Base-by-base conservation (phyloP, 805 yeast species). In the Priceomyces fermenticarens region DNA sequence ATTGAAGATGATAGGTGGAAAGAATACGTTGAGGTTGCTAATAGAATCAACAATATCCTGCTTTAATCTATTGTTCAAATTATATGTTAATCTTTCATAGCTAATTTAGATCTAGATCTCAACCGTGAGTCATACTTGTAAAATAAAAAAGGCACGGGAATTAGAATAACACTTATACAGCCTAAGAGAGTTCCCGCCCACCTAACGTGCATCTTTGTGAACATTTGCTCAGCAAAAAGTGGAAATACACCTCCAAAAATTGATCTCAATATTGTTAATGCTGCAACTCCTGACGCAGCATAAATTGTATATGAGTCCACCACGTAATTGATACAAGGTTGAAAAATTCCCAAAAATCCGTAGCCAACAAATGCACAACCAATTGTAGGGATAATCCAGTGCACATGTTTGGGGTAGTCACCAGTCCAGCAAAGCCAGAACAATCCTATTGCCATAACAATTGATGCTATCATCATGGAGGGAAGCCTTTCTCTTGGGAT, bases 341-440 rank as follows among this genome's bases (percentile, higher is more conserved):
- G 75, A 65, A 78, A 78, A 33, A 75, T 67, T 35, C 70, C 64
- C 30, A 77, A 56, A 44, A 77, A 67, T 3, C 80, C 81, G 43
- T 43, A 44, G 2, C 60, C 62, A 30, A 51, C 39, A 36, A 46
- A 48, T 1, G 62, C 51, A 1, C 75, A 75, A 31, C 72, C 64
- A n/a, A 71, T 46, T 5, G 60, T 62, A 3, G 75, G 63, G 4
- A 78, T 81, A 20, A 78, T 79, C 88, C 88, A 87, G 54, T 81
- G 93, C 23, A 84, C 76, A 10, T 60, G 58, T 20, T 79, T 57
- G 34, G 75, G 81, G 60, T 81, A 86, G 46, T 79, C 74, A 55
- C 93, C 95, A 4, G 88, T 67, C 95, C 95, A 87, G 41, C 83
- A 74, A 58, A 87, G 71, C 91, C 93, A 83, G 50, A 87, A 68